Evolutionary conservation across 495 filamentous ascomycete genomes (phyloP).

Genomic region (Aspergillus wentii): DNA sequence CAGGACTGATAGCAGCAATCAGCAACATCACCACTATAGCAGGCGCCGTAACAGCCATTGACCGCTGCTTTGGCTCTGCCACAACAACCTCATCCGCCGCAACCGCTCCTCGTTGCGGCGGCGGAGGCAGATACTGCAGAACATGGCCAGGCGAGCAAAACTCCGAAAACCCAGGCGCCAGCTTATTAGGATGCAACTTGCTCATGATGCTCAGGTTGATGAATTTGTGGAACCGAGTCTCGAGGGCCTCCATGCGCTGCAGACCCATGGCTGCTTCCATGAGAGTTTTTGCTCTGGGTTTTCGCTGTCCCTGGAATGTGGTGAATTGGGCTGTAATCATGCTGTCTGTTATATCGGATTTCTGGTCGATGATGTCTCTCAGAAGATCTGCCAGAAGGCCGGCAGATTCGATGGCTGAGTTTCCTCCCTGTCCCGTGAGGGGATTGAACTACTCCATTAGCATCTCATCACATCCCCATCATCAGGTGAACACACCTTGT

Average conservation of each 20-base stretch:
- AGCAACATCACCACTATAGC: not conserved
- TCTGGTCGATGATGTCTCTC: not conserved
- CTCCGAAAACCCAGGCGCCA: not conserved
- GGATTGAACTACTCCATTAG: slow-evolving; percentile 13
- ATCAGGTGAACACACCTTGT: slow-evolving; percentile 5
- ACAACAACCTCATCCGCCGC: not conserved
- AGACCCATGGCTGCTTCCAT: not conserved
- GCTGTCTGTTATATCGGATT: not conserved
- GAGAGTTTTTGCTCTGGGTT: not conserved
- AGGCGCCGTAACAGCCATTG: not conserved
- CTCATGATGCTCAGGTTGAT: not conserved
- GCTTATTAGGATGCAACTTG: not conserved
- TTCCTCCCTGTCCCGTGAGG: slow-evolving; percentile 26
- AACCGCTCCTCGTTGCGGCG: not conserved
- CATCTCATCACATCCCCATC: not conserved
- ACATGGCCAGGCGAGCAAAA: not conserved
- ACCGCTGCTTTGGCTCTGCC: not conserved
- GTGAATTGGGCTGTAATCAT: not conserved
- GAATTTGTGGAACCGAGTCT: not conserved
- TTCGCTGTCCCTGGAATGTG: not conserved
- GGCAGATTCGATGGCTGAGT: slow-evolving; percentile 30
- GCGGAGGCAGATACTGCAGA: not conserved
- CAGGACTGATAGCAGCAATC: not conserved
- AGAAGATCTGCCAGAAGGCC: slow-evolving; percentile 7
- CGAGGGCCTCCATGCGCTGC: not conserved